Base-by-base conservation (phyloP, 768 basidiomycete genomes). In the Cystofilobasidium ferigula region DNA sequence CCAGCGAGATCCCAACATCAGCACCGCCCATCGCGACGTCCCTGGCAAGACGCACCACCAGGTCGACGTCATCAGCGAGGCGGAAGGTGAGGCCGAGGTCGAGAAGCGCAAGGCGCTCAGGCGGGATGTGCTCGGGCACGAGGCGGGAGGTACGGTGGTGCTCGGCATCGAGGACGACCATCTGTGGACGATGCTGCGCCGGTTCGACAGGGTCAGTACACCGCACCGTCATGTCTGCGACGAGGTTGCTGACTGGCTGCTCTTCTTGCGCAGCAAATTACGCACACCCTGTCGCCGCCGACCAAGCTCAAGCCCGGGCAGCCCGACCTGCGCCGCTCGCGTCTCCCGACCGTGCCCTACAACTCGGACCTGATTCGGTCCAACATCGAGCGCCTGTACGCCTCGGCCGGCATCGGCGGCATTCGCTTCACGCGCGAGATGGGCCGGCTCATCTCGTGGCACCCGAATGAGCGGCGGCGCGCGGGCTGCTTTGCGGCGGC, bases 61-160 rank as follows among this genome's bases (percentile, higher is more conserved):
- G 36, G 45, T 64, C 16, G 34, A n/a, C 32, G 43, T 45, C 18
- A 32, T 64, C 30, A 12, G 28, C 14, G 10, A 34, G 10, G 14
- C 43, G 3, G 63, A 58, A 6, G 45, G 40, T 5, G 57, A 12
- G 3, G 26, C n/a, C 8, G 65, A 78, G 69, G 69, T 77, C 26
- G 77, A 78, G 70, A 78, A 78, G 71, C 73, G 73, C 20, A 73
- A 74, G 64, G 77, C 73, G 0, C 77, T 72, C 35, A 71, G 73
- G 62, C 65, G 78, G 34, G 76, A 75, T 54, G 8, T 76, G 9
- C 70, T 73, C 38, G 76, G 75, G 0, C 69, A 73, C 43, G 54
- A 63, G 26, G 71, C 71, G 2, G 26, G 70, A 28, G 78, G 78
- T 3, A 77, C 75, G 13, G 66, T 78, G 32, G 73, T 78, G 0